A percentile compares a stretch with the other conserved stretches of the same genome.
Evolutionary conservation across 2,329 filamentous ascomycete genomes (phyloP).

Genomic region (Talaromyces sp.): DNA sequence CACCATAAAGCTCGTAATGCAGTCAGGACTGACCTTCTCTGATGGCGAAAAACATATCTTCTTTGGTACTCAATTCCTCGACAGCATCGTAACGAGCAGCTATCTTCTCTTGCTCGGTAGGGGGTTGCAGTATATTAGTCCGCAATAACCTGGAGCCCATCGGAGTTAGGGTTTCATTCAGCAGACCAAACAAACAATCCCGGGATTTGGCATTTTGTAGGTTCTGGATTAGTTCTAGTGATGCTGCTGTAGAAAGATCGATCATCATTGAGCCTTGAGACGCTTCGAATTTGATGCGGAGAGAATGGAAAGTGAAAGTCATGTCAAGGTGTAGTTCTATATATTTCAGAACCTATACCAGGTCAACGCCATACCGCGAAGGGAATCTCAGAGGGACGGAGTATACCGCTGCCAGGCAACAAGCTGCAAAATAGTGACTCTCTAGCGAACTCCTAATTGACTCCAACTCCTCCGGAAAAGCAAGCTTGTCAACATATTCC

Average conservation of each 20-base stretch:
- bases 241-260: slow-evolving; percentile 78
- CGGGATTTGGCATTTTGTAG: slow-evolving; percentile 70
- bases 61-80: slow-evolving; percentile 72
- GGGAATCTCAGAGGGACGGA: not conserved
- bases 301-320: slow-evolving; percentile 69
- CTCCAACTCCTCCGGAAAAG: slow-evolving; percentile 73
- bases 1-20: not conserved
- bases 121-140: slow-evolving; percentile 83
- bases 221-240: slow-evolving; percentile 87
- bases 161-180: slow-evolving; percentile 79
- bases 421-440: slow-evolving; percentile 81
- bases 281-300: slow-evolving; percentile 78
- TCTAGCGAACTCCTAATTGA: slow-evolving; percentile 71
- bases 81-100: slow-evolving; percentile 72
- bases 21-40: slow-evolving; percentile 54
- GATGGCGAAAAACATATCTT: slow-evolving; percentile 76
- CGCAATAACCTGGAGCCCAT: slow-evolving; percentile 83
- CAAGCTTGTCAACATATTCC: slow-evolving; percentile 72
- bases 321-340: slow-evolving; percentile 65
- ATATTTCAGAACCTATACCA: slow-evolving; percentile 68
- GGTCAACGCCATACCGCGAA: slow-evolving; percentile 16
- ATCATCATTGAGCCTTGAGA: slow-evolving; percentile 95
- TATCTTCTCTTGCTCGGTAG: slow-evolving; percentile 66
- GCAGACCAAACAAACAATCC: slow-evolving; percentile 73
- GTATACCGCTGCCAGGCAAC: slow-evolving; percentile 77